Percentiles rank a stretch among this genome's conserved stretches.
Conservation (phyloP, 2,329 filamentous ascomycete species). For the Colletotrichum musae region DNA sequence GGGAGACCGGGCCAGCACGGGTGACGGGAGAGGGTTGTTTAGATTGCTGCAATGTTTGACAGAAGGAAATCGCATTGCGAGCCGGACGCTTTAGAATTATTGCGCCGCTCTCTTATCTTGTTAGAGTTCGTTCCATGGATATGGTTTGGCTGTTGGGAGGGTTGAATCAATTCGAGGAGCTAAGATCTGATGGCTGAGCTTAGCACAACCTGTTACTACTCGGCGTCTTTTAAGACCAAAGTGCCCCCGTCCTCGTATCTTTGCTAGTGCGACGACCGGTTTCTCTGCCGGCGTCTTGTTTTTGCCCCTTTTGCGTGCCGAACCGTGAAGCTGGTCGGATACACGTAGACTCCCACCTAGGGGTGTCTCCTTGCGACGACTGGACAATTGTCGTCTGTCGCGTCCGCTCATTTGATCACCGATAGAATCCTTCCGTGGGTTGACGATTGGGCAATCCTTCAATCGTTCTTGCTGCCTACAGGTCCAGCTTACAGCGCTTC, state of each 20-base stretch:
- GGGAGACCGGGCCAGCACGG: neutral
- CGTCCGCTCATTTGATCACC: conserved; percentile 23
- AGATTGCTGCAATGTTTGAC: conserved; percentile 26
- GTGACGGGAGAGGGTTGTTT: conserved; percentile 8
- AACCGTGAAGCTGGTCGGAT: neutral
- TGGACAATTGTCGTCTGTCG: conserved; percentile 12
- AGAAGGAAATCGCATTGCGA: conserved; percentile 17
- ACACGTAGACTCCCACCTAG: neutral
- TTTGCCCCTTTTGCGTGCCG: neutral
- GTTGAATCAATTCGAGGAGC: too few relatives aligned
- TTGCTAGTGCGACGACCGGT: neutral
- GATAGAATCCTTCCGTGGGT: neutral
- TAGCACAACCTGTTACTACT: neutral
- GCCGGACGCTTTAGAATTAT: neutral
- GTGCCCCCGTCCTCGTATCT: conserved; percentile 8
- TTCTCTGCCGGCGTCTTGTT: neutral
- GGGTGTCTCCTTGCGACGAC: conserved; percentile 2
- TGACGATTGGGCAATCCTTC: neutral
- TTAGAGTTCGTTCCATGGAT: conserved; percentile 3
- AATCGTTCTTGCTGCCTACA: neutral
- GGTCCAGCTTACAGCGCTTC: neutral
- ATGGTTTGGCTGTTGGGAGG: too few relatives aligned
- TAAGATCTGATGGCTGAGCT: conserved; percentile 10
- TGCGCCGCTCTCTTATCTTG: conserved; percentile 13
- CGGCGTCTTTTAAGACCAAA: conserved; percentile 7